Percentiles rank a stretch among this genome's conserved stretches.
Evolutionary conservation across 2,329 filamentous ascomycete species (phyloP).

Genomic region (Thelonectria blattea): DNA sequence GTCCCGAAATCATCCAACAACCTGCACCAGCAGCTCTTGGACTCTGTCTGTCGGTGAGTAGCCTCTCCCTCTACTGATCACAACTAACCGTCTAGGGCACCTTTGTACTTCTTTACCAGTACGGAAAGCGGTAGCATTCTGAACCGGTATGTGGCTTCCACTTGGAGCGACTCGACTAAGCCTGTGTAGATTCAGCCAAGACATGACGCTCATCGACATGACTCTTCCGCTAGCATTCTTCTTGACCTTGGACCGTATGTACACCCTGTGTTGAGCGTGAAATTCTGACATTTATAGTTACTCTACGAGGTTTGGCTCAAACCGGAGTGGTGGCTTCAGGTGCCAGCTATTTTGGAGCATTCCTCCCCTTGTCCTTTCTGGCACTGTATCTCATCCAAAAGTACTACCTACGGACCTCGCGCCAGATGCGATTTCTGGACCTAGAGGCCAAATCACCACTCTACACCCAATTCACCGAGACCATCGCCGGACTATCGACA

Average conservation of each 20-base stretch:
- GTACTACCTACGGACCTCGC: conserved; percentile 60
- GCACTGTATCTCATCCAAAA: conserved; percentile 52
- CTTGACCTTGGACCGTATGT: conserved; percentile 8
- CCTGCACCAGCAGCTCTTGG: no score
- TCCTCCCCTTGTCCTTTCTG: conserved; percentile 51
- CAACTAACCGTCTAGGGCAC: conserved; percentile 26
- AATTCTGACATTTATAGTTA: no score
- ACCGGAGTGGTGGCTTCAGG: no score
- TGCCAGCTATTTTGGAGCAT: no score
- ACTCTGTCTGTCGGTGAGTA: no score
- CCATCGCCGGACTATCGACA: conserved; percentile 40
- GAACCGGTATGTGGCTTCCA: conserved; percentile 32
- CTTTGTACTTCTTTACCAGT: conserved; percentile 38
- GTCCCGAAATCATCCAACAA: no score
- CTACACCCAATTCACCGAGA: conserved; percentile 43
- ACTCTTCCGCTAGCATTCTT: conserved; percentile 43
- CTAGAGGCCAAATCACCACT: conserved; percentile 44
- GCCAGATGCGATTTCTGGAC: no score
- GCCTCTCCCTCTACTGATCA: background rate
- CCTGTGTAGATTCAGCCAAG: conserved; percentile 47
- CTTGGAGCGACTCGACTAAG: no score
- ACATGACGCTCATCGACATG: conserved; percentile 49
- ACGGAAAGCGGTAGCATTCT: conserved; percentile 38
- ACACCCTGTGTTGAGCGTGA: no score
- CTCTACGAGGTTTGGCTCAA: no score